Base-by-base conservation (phyloP, 2,329 filamentous ascomycete species). In the Colletotrichum eleusines region DNA sequence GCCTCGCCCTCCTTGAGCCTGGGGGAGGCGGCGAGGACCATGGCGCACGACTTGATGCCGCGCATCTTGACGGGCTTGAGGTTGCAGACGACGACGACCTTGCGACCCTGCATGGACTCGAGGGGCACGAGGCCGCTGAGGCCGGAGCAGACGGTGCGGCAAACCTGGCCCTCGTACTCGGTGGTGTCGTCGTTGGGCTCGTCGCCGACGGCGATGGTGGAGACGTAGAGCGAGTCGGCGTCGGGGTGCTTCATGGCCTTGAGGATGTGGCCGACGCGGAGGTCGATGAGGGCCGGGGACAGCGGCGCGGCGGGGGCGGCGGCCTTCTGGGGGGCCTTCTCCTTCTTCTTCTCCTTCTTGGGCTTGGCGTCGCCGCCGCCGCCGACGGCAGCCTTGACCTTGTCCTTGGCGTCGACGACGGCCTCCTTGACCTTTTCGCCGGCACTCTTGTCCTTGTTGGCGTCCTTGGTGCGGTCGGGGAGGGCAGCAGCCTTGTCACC, bases 41-140 rank as follows among this genome's bases (percentile, higher is more conserved):
- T 98, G 78, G 95, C 88, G 75, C 84, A 88, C 3, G 88, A 90
- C 84, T 90, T 90, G 84, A 90, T 87, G 75, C 96, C 96, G 74
- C 96, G 93, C 96, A 99, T 99, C 82, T 97, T 99, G 81, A 98
- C 96, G 61, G 96, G 96, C 88, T 99, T 99, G 76, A 99, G 89
- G 83, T 99, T 99, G 87, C 94, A 97, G 28, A 99, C 95, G 1
- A 96, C 93, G 40, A 99, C 89, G 72, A 99, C 94, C 84, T 97
- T 97, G 81, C 96, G 94, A 78, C 91, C 91, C 82, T 99, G 96
- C 96, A 99, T 98, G 81, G 97, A 94, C 81, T 94, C 94, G 57
- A 99, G 87, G 0, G 96, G 96, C 1, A 99, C 85, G 38, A 98
- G 89, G 9, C 96, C 96, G 81, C 97, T 98, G 74, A 99, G 88